These are phyloP conservation scores for Marsdenia floribunda DNA, from an alignment of 257 asterid genomes.

Conservation along the genomic window DNA sequence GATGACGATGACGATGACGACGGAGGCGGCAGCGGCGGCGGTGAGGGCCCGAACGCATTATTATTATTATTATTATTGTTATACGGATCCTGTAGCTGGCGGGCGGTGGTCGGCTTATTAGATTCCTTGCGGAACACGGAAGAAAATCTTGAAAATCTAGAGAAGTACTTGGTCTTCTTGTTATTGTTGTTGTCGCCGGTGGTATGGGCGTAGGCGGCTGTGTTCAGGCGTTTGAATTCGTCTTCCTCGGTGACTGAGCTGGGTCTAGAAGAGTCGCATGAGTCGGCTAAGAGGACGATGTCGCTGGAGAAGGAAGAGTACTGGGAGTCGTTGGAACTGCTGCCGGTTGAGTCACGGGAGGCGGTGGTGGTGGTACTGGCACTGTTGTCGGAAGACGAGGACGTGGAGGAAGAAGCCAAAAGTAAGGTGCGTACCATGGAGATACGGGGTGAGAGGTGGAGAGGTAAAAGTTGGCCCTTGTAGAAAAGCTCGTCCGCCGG, in stretches of 20 bases:
- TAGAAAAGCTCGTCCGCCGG: slow-evolving; percentile 95
- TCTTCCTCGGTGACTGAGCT: slow-evolving; percentile 60
- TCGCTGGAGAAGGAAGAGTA: slow-evolving; percentile 36
- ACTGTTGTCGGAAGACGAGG: slow-evolving; percentile 54
- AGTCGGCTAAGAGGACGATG: slow-evolving; percentile 32
- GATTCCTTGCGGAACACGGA: slow-evolving; percentile 69
- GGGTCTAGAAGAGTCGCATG: slow-evolving; percentile 65
- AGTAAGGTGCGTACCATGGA: slow-evolving; percentile 81
- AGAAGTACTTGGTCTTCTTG: slow-evolving; percentile 46
- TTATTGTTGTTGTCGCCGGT: not conserved
- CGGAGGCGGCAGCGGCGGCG: not conserved
- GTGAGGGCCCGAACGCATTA: not conserved
- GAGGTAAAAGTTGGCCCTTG: slow-evolving; percentile 87
- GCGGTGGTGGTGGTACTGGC: slow-evolving; percentile 55
- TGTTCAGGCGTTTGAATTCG: slow-evolving; percentile 46
- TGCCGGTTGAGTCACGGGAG: slow-evolving; percentile 61
- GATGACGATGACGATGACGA: slow-evolving; percentile 14
- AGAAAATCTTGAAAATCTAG: slow-evolving; percentile 56
- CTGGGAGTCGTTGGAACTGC: slow-evolving; percentile 56
- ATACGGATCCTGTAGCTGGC: not conserved
- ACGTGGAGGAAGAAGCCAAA: slow-evolving; percentile 61
- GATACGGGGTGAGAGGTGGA: slow-evolving; percentile 73
- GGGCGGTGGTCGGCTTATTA: not conserved
- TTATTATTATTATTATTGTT: too few relatives aligned
- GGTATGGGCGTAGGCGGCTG: not conserved